These are phyloP conservation scores for Mycena belliarum DNA, from an alignment of 768 basidiomycete genomes.

Conservation along the genomic window DNA sequence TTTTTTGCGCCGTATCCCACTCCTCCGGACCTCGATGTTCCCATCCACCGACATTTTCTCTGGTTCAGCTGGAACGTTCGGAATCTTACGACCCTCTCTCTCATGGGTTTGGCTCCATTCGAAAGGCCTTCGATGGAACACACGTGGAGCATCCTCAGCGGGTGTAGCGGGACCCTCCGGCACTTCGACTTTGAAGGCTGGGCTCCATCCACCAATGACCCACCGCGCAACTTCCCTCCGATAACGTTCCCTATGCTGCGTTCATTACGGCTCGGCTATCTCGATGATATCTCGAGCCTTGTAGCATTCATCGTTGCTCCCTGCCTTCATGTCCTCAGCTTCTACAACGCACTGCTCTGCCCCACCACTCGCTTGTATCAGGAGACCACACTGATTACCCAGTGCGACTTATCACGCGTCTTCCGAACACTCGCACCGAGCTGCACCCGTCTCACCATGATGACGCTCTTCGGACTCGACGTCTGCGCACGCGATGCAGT, in stretches of 20 bases:
- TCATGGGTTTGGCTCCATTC: background rate
- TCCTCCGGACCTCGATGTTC: background rate
- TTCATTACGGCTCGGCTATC: constrained; percentile 1
- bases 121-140: background rate
- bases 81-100: background rate
- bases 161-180: background rate
- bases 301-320: background rate
- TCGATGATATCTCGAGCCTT: constrained; percentile 1
- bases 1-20: background rate
- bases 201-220: background rate
- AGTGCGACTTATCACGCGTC: background rate
- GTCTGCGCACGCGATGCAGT: background rate
- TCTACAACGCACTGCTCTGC: background rate
- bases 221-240: background rate
- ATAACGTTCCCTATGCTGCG: background rate
- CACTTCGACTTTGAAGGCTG: constrained; percentile 8
- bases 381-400: background rate
- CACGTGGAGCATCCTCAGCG: background rate
- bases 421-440: background rate
- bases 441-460: background rate
- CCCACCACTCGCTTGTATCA: background rate
- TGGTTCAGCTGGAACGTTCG: background rate
- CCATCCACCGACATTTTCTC: background rate
- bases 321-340: background rate
- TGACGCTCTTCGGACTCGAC: background rate